Conservation (phyloP, 371 early-diverging fungal species). For the Cokeromyces recurvatus region DNA sequence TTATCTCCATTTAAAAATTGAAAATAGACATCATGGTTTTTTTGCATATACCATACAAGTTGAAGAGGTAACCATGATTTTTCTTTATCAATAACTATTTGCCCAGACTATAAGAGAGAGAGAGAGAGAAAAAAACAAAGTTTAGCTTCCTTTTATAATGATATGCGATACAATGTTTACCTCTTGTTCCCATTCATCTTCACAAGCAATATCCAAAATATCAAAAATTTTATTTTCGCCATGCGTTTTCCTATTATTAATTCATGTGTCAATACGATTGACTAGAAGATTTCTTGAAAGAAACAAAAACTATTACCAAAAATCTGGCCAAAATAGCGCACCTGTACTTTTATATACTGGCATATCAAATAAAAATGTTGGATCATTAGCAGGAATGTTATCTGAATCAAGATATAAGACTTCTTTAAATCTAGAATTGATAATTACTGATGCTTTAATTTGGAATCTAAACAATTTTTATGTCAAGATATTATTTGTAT, state of each 20-base stretch:
- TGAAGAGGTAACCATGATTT: constrained; percentile 37
- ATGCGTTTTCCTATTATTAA: too few species aligned
- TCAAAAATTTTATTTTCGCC: constrained; percentile 40
- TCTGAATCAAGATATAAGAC: constrained; percentile 56
- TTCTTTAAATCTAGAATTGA: constrained; percentile 44
- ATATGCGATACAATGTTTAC: constrained; percentile 5
- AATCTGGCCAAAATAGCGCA: constrained; percentile 58
- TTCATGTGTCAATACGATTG: too few species aligned
- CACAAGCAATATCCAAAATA: constrained; percentile 27
- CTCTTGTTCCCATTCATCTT: constrained; percentile 48
- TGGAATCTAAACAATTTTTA: constrained; percentile 28
- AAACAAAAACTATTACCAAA: too few species aligned
- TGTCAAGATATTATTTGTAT: too few species aligned
- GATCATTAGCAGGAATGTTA: constrained; percentile 41
- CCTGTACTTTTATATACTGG: constrained; percentile 38
- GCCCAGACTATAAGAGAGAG: constrained; percentile 27
- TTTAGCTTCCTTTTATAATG: background rate
- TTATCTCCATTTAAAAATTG: constrained; percentile 46
- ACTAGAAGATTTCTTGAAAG: constrained; percentile 4
- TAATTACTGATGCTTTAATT: constrained; percentile 48
- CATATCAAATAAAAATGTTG: constrained; percentile 41
- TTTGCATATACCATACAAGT: constrained; percentile 41
- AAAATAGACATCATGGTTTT: constrained; percentile 34
- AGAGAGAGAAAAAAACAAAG: background rate
- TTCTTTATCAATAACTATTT: constrained; percentile 39